Evolutionary conservation across 2,329 filamentous ascomycete genomes (phyloP), one percentile per base, ranked within the genome.

Genomic region (Trichoderma sp.): DNA sequence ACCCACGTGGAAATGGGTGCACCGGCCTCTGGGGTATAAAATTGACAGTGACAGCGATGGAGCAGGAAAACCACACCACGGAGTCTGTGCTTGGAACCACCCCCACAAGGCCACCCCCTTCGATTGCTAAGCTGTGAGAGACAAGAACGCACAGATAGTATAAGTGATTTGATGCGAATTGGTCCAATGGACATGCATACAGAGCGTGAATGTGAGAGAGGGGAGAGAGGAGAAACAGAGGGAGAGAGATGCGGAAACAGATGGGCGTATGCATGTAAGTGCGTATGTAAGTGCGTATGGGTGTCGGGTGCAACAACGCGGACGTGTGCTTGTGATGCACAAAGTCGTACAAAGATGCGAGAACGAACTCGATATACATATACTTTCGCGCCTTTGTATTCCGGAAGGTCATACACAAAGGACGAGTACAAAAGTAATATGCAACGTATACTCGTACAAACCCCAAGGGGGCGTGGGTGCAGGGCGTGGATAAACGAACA

Each of bases 1-100:
- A 43, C 26, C 66, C 66, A 68, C 66, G 66, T 68, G 66, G 66
- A 61, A 50, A 59, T 61, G 64, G 55, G 55, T 68, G 55, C 55
- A 59, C 66, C 55, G 66, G 36, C 36, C 55, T 68, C 66, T 68
- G 66, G 66, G 66, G 66, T 68, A 68, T 68, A 39, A 68, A 68
- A 68, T 68, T 68, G 55, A 68, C 66, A 50, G 66, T 68, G 66
- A 68, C 36, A 47, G 36, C 55, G 66, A 68, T 61, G 55, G 66
- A 68, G 55, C 66, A 50, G 55, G n/a, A 39, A 59, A 57, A 36
- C 36, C 64, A 68, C 65, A 68, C 65, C 65, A 68, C 65, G 55
- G 66, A 59, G 66, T 36, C 66, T 34, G 55, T 50, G 66, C 66
- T 68, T 68, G 34, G 55, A 61, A 36, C 66, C 66, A 68, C 66